A percentile compares a stretch with the other conserved stretches of the same genome.
These are phyloP conservation scores for Penicillium sp. DNA, from an alignment of 2,329 filamentous ascomycete genomes.

Conservation along the genomic window DNA sequence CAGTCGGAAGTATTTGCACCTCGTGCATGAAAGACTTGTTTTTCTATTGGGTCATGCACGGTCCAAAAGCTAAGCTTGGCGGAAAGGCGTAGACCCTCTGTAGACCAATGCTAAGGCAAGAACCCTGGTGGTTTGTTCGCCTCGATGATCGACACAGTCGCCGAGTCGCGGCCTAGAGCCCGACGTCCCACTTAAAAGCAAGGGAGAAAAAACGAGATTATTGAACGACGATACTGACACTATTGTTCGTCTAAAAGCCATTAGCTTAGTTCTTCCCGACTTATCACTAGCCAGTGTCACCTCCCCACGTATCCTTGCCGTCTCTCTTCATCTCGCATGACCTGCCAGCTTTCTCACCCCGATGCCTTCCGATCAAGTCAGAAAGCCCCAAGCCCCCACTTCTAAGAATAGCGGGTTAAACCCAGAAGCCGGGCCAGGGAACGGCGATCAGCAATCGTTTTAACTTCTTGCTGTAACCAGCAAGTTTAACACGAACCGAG, in stretches of 20 bases:
- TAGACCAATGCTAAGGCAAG: neutral
- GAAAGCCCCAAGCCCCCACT: conserved; percentile 1
- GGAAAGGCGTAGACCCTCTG: neutral
- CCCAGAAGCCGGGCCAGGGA: neutral
- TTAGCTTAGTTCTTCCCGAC: too few species aligned
- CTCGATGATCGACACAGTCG: neutral
- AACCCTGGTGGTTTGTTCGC: neutral
- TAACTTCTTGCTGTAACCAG: neutral
- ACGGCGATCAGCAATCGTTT: neutral
- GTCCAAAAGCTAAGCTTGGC: neutral
- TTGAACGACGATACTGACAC: too few species aligned
- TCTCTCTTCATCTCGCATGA: neutral
- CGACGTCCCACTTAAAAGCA: neutral
- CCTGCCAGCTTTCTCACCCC: neutral
- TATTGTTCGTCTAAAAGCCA: too few species aligned
- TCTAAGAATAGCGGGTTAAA: conserved; percentile 7
- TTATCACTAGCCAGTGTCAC: neutral
- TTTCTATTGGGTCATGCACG: neutral
- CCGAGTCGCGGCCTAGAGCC: neutral
- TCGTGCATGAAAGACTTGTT: neutral
- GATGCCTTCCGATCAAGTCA: neutral
- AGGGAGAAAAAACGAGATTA: too few species aligned
- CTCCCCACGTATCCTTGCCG: neutral
- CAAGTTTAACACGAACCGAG: too few species aligned
- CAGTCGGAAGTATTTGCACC: neutral